phyloP scores from a whole-genome alignment of 176 grass and related monocot genomes.

The Juncus effusus region DNA sequence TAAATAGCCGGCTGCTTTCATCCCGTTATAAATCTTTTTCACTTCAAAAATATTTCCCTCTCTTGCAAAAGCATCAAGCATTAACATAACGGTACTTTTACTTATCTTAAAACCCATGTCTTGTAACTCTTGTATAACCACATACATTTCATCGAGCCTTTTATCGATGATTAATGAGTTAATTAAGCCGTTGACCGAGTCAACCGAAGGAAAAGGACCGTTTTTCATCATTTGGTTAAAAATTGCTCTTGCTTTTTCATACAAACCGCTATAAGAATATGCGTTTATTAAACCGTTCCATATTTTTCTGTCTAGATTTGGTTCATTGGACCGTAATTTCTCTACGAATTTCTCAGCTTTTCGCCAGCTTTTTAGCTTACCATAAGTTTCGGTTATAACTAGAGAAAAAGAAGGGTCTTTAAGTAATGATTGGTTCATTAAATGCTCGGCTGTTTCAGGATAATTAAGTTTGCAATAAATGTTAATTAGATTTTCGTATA shows the following conservation, averaged over 20 bases:
- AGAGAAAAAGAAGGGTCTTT: conserved; percentile 46
- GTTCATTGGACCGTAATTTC: conserved; percentile 43
- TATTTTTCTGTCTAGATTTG: conserved; percentile 57
- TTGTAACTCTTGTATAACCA: conserved; percentile 81
- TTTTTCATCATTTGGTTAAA: conserved; percentile 86
- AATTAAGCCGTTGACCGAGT: conserved; percentile 87
- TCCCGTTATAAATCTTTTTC: conserved; percentile 97
- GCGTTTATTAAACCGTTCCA: conserved; percentile 91
- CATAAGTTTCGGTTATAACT: conserved; percentile 68
- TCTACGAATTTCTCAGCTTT: conserved; percentile 66
- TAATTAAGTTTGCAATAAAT: conserved; percentile 79
- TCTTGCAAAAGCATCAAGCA: conserved; percentile 89
- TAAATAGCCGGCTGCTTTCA: conserved; percentile 88
- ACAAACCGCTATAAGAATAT: conserved; percentile 80
- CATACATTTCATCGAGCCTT: conserved; percentile 79
- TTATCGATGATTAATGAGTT: conserved; percentile 77
- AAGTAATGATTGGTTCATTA: conserved; percentile 60
- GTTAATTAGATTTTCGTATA: conserved; percentile 54
- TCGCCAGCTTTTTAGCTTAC: conserved; percentile 73
- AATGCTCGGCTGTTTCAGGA: conserved; percentile 68
- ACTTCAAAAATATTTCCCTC: conserved; percentile 83
- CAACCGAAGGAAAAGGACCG: conserved; percentile 64
- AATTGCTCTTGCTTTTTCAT: conserved; percentile 73
- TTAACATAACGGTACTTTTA: conserved; percentile 78
- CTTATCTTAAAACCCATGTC: conserved; percentile 90